A percentile compares a stretch with the other conserved stretches of the same genome.
phyloP scores from a whole-genome alignment of 2,329 filamentous ascomycete species.

The Parastagonospora nodorum region DNA sequence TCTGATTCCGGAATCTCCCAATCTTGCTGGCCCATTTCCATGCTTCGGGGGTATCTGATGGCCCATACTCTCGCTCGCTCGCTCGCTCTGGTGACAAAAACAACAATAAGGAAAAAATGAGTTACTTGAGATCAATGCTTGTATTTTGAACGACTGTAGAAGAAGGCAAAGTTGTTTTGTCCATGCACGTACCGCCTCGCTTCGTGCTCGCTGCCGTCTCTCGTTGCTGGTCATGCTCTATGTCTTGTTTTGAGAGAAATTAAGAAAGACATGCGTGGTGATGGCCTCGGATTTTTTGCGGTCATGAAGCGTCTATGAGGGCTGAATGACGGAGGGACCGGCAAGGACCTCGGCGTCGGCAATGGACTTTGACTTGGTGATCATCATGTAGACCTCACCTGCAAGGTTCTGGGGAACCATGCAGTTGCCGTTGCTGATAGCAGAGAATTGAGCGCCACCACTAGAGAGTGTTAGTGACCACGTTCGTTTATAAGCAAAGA shows the following conservation, averaged over 20 bases:
- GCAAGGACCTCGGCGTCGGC: constrained; percentile 62
- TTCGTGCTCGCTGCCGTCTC: constrained; percentile 4
- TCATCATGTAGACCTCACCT: constrained; percentile 70
- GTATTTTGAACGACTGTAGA: constrained; percentile 43
- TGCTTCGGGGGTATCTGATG: constrained; percentile 17
- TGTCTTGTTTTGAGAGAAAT: neutral
- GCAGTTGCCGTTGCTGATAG: constrained; percentile 63
- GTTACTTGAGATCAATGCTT: constrained; percentile 41
- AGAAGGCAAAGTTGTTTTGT: constrained; percentile 28
- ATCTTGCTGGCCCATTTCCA: neutral
- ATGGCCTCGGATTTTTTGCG: constrained; percentile 1
- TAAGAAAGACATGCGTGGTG: constrained; percentile 4
- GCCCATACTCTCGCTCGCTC: constrained; percentile 1
- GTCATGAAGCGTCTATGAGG: constrained; percentile 34
- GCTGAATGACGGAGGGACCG: constrained; percentile 50
- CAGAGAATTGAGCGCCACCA: constrained; percentile 55
- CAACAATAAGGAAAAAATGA: constrained; percentile 16
- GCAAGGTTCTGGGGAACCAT: constrained; percentile 65
- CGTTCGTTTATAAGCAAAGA: constrained; percentile 28
- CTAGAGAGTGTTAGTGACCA: constrained; percentile 33
- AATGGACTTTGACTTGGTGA: constrained; percentile 57
- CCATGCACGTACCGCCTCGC: constrained; percentile 26
- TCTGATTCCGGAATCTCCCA: constrained; percentile 18
- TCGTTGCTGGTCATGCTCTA: constrained; percentile 2
- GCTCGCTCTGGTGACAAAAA: constrained; percentile 9